Base-by-base conservation (phyloP, 345 rosid species). In the Mangifera indica region DNA sequence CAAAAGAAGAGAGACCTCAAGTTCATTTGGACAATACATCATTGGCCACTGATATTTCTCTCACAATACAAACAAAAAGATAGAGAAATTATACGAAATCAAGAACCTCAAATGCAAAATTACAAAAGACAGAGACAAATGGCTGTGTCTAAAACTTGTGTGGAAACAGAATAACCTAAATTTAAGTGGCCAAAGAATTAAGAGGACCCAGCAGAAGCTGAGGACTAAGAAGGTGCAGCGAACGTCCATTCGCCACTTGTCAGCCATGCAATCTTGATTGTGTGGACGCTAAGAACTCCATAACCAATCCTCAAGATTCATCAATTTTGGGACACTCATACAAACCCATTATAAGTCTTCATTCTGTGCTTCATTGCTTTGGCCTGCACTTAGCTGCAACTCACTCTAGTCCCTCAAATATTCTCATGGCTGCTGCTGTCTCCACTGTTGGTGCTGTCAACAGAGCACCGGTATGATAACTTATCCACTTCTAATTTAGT, bases 391-490 rank as follows among this genome's bases (percentile, higher is more conserved):
- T 24, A 40, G 12, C 20, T 57, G 48, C 60, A 34, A 68, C 72
- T 29, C 52, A 1, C 3, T 44, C 67, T 10, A n/a, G 12, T 46
- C 76, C 14, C 52, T 6, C 13, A 12, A 7, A 20, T 20, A 60
- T 7, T 4, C 42, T 29, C 13, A 94, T 94, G 98, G 96, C 97
- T 66, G 79, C 98, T 37, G 82, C 97, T 53, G 82, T 90, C 74
- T 80, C 98, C 75, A 90, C 97, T 66, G 80, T 87, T 62, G 97
- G 95, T 81, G 82, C 86, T 29, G 84, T 87, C 81, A 93, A 87
- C 84, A 72, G 88, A 66, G 83, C 90, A 44, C 94, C 87, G 87
- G 98, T 92, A 88, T 26, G 15, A 45, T 12, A 26, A 12, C 20
- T 8, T 32, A 37, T 15, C 63, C 49, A 48, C 67, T 66, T 26